These are phyloP conservation scores for Talaromyces marneffei DNA, from an alignment of 2,329 filamentous ascomycete species.

Conservation along the genomic window DNA sequence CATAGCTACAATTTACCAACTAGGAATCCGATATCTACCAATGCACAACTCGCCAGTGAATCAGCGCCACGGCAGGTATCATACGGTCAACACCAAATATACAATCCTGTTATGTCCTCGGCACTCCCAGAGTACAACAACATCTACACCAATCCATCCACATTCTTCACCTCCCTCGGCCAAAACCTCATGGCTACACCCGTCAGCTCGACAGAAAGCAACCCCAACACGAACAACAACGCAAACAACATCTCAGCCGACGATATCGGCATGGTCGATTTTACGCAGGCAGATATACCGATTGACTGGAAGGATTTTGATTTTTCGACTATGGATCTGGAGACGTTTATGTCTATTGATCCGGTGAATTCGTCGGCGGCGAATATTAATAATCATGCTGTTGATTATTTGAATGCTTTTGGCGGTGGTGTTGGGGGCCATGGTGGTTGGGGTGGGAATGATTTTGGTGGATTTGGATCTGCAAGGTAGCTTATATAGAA, in stretches of 20 bases:
- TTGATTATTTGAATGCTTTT: neutral
- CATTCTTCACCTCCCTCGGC: conserved; percentile 14
- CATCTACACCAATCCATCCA: conserved; percentile 8
- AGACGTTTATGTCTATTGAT: conserved; percentile 34
- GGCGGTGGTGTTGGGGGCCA: neutral
- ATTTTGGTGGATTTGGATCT: conserved; percentile 4
- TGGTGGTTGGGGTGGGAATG: neutral
- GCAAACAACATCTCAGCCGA: neutral
- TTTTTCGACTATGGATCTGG: conserved; percentile 37
- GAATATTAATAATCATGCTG: conserved; percentile 1
- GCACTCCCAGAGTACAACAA: neutral
- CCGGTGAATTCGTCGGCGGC: conserved; percentile 15
- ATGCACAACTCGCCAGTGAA: neutral
- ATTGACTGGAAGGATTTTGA: conserved; percentile 36
- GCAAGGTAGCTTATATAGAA: conserved; percentile 4
- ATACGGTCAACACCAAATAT: neutral
- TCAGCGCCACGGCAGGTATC: neutral
- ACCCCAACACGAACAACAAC: conserved; percentile 10
- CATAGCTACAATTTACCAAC: neutral
- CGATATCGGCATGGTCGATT: conserved; percentile 28
- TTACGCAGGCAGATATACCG: conserved; percentile 28
- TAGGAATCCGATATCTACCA: neutral
- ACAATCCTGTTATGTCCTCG: neutral
- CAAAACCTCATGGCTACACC: conserved; percentile 13
- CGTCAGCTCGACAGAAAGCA: neutral